These are phyloP conservation scores for Trichoderma parareesei DNA, from an alignment of 495 filamentous ascomycete species.

Conservation along the genomic window DNA sequence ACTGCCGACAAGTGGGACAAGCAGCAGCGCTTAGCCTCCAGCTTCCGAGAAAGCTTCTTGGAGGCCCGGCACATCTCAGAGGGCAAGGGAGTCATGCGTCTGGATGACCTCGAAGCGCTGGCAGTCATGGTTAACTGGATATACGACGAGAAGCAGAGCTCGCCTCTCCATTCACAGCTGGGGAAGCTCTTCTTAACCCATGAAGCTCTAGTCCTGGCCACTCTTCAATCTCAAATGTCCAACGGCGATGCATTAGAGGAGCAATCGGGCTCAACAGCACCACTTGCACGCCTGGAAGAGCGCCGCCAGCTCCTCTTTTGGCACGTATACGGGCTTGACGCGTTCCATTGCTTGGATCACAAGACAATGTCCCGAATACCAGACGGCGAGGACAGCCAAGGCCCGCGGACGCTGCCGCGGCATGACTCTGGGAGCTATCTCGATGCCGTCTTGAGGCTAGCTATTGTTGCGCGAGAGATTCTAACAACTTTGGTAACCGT, in stretches of 20 bases:
- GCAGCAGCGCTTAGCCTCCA: background rate
- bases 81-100: background rate
- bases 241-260: background rate
- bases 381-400: background rate
- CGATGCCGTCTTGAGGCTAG: background rate
- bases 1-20: background rate
- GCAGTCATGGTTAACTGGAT: background rate
- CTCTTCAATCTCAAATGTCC: background rate
- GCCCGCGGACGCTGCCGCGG: background rate
- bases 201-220: background rate
- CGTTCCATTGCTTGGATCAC: background rate
- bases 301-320: background rate
- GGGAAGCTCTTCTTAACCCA: background rate
- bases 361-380: background rate
- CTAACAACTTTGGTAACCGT: background rate
- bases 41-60: background rate
- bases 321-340: background rate
- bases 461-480: background rate
- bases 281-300: background rate
- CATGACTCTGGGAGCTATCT: background rate
- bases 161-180: background rate
- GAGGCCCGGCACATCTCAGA: background rate
- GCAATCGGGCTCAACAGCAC: background rate
- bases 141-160: background rate
- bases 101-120: background rate